Percentiles rank a stretch among this genome's conserved stretches.
Conservation (phyloP, 176 grass and related monocot species). For the Thalia dealbata region DNA sequence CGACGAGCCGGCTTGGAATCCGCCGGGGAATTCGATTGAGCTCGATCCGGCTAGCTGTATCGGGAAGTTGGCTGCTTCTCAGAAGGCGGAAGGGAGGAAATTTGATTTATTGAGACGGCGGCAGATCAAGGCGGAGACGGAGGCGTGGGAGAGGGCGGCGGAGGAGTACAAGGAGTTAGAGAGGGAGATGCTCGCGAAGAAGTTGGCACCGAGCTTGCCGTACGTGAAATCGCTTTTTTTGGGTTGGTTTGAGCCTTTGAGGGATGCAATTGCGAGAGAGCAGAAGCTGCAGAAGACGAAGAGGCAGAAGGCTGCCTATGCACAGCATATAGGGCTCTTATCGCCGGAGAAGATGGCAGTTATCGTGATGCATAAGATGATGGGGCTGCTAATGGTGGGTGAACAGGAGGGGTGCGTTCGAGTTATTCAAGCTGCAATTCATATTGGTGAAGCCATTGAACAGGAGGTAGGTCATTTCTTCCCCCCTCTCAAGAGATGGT, state of each 20-base stretch:
- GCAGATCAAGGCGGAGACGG: slow-evolving; percentile 83
- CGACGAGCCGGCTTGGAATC: slow-evolving; percentile 15
- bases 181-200: slow-evolving; percentile 85
- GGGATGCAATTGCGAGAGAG: slow-evolving; percentile 63
- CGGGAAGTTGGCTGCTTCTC: background rate
- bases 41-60: background rate
- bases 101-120: slow-evolving; percentile 48
- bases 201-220: slow-evolving; percentile 66
- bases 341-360: slow-evolving; percentile 87
- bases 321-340: slow-evolving; percentile 53
- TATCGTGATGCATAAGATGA: slow-evolving; percentile 94
- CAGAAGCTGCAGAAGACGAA: slow-evolving; percentile 46
- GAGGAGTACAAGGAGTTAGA: slow-evolving; percentile 86
- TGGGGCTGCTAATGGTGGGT: slow-evolving; percentile 61
- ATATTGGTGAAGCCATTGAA: slow-evolving; percentile 72
- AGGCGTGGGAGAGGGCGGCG: slow-evolving; percentile 71
- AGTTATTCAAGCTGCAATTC: slow-evolving; percentile 54
- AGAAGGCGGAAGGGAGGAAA: slow-evolving; percentile 19
- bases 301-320: slow-evolving; percentile 56
- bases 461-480: slow-evolving; percentile 41
- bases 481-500: background rate
- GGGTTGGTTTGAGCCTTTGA: slow-evolving; percentile 88
- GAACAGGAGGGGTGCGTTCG: slow-evolving; percentile 56
- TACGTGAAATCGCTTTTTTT: slow-evolving; percentile 80
- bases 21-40: background rate